Base-by-base conservation (phyloP, 495 filamentous ascomycete genomes). In the Penicillium dipodomyicola region DNA sequence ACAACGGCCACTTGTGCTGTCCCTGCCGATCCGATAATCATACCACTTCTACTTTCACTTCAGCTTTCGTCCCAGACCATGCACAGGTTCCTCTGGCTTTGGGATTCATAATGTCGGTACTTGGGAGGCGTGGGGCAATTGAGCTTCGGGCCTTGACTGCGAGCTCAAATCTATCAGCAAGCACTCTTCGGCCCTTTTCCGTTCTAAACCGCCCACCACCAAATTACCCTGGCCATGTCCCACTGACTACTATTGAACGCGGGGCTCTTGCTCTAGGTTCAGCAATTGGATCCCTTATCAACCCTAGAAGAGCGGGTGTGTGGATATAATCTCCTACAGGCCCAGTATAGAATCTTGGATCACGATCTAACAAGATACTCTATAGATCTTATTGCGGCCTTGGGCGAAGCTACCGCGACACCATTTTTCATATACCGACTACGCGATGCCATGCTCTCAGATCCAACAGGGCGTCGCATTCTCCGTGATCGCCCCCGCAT, bases 401-500 rank as follows among this genome's bases (percentile, higher is more conserved):
- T 96, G 15, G 95, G 92, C 67, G 94, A 98, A 80, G 84, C 91
- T 37, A 97, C 93, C 5, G 89, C 92, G 49, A 90, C 91, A 32
- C 94, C 95, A 27, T 96, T 91, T 79, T 97, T 97, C 77, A 91
- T 97, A 71, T 84, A 89, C 77, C 88, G 90, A 49, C 90, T 99
- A 14, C 90, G 91, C 54, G 82, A 92, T 64, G 90, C 84, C 41
- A 98, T 98, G 94, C 90, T 97, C 50, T 72, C 82, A 11, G 75
- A 84, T 58, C 81, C 89, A 5, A 96, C 91, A 0, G 95, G 94
- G 25, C 90, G 94, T 0, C 87, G 92, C 29, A 96, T 98, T 71
- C 87, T 98, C 41, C 87, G 87, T 54, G 91, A 95, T 54, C 84
- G 90, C 2, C 94, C 95, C 4, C 88, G 92, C 47, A 92, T 97